Evolutionary conservation across 257 asterid genomes (phyloP).

Genomic region (Prunella vulgaris): DNA sequence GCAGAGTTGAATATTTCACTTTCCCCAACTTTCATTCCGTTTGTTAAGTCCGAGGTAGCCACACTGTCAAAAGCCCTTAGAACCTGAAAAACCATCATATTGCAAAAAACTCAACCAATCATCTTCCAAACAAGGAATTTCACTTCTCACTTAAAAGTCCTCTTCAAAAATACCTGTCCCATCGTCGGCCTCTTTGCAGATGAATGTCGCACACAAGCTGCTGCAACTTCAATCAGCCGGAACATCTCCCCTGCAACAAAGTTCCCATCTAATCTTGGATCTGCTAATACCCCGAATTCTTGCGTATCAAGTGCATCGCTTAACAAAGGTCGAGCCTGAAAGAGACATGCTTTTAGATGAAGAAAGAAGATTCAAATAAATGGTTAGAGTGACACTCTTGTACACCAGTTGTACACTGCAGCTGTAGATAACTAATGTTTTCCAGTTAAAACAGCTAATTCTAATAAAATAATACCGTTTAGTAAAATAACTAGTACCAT

Average conservation of each 20-base stretch:
- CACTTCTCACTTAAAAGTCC: not conserved
- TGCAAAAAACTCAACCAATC: not conserved
- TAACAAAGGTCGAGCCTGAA: conserved; percentile 89
- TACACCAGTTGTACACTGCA: no score
- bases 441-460: no score
- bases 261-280: conserved; percentile 66
- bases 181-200: conserved; percentile 79
- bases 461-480: no score
- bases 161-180: conserved; percentile 61
- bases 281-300: conserved; percentile 59
- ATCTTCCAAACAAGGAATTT: not conserved
- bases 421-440: no score
- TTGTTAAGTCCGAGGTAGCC: conserved; percentile 60
- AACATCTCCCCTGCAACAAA: conserved; percentile 61
- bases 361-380: not conserved
- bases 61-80: conserved; percentile 79
- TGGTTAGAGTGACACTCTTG: not conserved
- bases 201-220: conserved; percentile 95
- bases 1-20: conserved; percentile 71
- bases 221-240: conserved; percentile 75
- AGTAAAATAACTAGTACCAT: no score
- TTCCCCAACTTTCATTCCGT: conserved; percentile 90
- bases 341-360: conserved; percentile 13
- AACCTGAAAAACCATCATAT: conserved; percentile 41
- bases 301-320: conserved; percentile 56